These are phyloP conservation scores for Pestalotiopsis sp. DNA, from an alignment of 2,329 filamentous ascomycete genomes.

Conservation along the genomic window DNA sequence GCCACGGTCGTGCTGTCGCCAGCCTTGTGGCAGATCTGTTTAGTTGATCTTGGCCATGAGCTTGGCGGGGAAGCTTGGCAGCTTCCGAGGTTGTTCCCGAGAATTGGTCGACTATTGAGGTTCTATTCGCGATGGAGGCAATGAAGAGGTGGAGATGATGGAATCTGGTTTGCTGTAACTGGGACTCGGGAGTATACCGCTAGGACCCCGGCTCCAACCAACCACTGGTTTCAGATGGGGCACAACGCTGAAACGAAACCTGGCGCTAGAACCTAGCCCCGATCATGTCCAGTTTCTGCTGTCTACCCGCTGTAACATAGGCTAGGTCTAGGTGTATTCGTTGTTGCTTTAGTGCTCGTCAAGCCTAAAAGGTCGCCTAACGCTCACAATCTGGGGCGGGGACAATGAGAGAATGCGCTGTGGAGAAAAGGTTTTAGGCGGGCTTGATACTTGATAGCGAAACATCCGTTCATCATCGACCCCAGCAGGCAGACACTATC, in stretches of 20 bases:
- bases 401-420: background rate
- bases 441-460: background rate
- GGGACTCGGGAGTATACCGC: background rate
- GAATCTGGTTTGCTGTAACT: background rate
- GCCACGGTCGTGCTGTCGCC: background rate
- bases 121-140: background rate
- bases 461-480: background rate
- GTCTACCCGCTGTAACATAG: background rate
- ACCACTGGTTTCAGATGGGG: background rate
- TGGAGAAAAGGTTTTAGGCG: background rate
- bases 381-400: background rate
- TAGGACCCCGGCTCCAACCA: background rate
- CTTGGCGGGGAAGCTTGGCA: background rate
- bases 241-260: slow-evolving; percentile 1
- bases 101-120: background rate
- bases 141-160: background rate
- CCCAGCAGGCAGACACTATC: background rate
- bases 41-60: slow-evolving; percentile 2
- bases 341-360: background rate
- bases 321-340: background rate
- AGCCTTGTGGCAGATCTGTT: background rate
- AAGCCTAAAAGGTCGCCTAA: background rate
- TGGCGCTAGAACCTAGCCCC: background rate
- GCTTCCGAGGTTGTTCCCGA: background rate
- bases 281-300: background rate